These are phyloP conservation scores for Tillandsia leiboldiana DNA, from an alignment of 176 grass and related monocot genomes.

Conservation along the genomic window DNA sequence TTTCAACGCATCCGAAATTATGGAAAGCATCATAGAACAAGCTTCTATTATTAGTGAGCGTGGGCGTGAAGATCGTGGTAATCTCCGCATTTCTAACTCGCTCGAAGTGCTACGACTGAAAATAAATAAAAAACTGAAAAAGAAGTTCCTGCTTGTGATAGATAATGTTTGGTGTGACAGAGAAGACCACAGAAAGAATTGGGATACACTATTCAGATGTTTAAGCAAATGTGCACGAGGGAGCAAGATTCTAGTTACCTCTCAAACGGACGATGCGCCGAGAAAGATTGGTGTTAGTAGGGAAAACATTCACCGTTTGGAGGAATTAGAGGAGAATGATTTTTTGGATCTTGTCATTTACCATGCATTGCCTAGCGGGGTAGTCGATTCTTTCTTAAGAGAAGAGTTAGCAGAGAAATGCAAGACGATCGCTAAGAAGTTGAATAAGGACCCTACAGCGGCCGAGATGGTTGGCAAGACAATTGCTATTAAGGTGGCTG, in stretches of 20 bases:
- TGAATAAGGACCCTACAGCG: neutral
- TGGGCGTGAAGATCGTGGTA: neutral
- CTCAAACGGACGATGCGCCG: neutral
- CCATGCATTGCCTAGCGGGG: neutral
- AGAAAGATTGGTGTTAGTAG: neutral
- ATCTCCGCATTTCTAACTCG: neutral
- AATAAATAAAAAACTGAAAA: neutral
- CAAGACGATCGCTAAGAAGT: neutral
- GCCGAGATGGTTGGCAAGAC: neutral
- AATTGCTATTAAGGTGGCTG: too few species aligned
- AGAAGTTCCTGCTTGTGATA: conserved; percentile 18
- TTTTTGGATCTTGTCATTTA: neutral
- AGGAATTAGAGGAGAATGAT: neutral
- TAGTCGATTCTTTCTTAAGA: neutral
- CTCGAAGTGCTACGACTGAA: neutral
- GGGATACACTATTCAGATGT: neutral
- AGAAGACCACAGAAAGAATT: neutral
- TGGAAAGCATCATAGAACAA: neutral
- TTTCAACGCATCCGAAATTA: neutral
- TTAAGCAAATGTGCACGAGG: neutral
- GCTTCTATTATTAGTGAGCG: neutral
- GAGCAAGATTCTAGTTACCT: conserved; percentile 7
- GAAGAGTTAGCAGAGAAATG: neutral
- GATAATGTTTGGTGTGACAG: conserved; percentile 20
- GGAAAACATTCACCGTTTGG: neutral